phyloP scores from a whole-genome alignment of 106 monocot genomes.

The Dendrobium chrysotoxum region DNA sequence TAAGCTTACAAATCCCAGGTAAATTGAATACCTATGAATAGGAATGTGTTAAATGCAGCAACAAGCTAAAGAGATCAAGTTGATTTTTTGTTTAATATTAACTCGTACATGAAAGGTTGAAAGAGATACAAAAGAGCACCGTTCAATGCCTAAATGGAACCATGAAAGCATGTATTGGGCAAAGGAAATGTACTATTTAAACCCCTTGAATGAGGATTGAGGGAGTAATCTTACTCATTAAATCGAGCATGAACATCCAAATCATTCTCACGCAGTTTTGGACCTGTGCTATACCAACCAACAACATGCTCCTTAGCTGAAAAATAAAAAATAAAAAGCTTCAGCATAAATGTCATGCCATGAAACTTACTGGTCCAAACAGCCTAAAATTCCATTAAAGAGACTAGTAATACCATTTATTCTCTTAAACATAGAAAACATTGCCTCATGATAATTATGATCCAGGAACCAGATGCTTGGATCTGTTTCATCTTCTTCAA shows the following conservation, averaged over 20 bases:
- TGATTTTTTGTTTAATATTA: neutral
- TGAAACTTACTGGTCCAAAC: neutral
- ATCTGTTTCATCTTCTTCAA: constrained; percentile 98
- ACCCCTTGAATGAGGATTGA: neutral
- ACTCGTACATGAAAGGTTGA: neutral
- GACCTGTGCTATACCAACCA: constrained; percentile 99
- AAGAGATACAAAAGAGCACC: neutral
- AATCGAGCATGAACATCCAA: constrained; percentile 89
- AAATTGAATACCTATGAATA: neutral
- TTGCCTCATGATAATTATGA: constrained; percentile 96
- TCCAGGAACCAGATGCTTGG: constrained; percentile 98
- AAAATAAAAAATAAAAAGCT: neutral
- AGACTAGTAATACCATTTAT: constrained; percentile 66
- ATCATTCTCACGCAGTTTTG: constrained; percentile 95
- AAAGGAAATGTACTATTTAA: neutral
- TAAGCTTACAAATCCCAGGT: neutral
- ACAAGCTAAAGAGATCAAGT: neutral
- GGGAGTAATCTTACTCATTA: constrained; percentile 53
- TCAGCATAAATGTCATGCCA: constrained; percentile 2
- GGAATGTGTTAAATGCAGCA: neutral
- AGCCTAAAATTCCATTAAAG: neutral
- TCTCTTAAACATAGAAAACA: constrained; percentile 99
- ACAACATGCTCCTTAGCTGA: constrained; percentile 99
- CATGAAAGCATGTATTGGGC: neutral
- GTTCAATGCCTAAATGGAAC: neutral